Conservation (phyloP, 108 stramenopile species). For the Stephanodiscus triporus region DNA sequence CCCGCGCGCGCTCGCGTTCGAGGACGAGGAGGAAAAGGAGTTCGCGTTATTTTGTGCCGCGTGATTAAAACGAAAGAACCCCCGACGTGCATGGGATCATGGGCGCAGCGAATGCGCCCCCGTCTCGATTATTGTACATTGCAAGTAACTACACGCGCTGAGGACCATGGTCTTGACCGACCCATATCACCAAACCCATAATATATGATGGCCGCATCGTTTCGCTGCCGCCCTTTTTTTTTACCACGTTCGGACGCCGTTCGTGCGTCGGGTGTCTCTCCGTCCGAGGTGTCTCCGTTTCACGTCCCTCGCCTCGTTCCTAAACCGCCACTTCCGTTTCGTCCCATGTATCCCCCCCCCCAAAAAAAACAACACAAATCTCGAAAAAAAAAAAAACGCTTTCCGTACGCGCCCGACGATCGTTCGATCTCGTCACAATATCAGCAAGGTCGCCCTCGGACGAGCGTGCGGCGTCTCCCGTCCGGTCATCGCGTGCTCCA, state of each 20-base stretch:
- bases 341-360: background rate
- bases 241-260: background rate
- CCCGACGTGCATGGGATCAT: slow-evolving; percentile 2
- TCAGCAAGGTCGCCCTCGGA: slow-evolving; percentile 97
- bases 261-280: background rate
- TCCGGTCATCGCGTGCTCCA: slow-evolving; percentile 96
- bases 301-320: too few species aligned
- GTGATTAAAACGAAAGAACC: slow-evolving; percentile 1
- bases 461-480: slow-evolving; percentile 99
- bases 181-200: slow-evolving; percentile 39
- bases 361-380: too few species aligned
- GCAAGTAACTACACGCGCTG: slow-evolving; percentile 14
- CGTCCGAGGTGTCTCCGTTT: too few species aligned
- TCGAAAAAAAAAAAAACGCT: too few species aligned
- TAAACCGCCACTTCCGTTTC: background rate
- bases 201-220: background rate
- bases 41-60: background rate
- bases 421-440: too few species aligned
- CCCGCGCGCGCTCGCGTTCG: background rate
- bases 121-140: background rate
- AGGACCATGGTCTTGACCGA: slow-evolving; percentile 33
- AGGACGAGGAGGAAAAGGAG: background rate
- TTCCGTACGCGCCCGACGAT: too few species aligned
- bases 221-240: background rate
- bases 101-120: background rate